phyloP scores from a whole-genome alignment of 495 filamentous ascomycete genomes.

The Elaphomyces granulatus region DNA sequence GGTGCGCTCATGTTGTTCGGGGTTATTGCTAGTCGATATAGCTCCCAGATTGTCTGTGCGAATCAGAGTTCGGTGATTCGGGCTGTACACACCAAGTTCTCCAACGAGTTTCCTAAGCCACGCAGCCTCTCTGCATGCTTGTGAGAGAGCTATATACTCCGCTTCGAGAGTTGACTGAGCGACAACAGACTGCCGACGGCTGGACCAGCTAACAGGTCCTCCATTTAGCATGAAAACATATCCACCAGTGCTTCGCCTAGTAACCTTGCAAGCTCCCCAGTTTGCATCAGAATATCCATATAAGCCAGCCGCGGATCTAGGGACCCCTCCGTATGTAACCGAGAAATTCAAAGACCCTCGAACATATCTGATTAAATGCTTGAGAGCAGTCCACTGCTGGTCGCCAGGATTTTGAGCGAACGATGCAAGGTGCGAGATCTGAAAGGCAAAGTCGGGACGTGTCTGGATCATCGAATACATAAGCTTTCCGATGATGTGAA shows the following conservation, averaged over 20 bases:
- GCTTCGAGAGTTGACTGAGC: slow-evolving; percentile 25
- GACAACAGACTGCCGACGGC: slow-evolving; percentile 20
- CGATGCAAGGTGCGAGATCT: slow-evolving; percentile 8
- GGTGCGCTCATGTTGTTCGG: slow-evolving; percentile 15
- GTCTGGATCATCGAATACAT: slow-evolving; percentile 15
- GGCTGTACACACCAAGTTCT: too few species aligned
- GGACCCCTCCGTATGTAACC: slow-evolving; percentile 11
- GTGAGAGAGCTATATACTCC: slow-evolving; percentile 22
- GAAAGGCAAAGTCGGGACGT: slow-evolving; percentile 11
- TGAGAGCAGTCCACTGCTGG: slow-evolving; percentile 9
- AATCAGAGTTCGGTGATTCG: too few species aligned
- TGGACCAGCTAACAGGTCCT: slow-evolving; percentile 23
- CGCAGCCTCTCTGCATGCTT: slow-evolving; percentile 27
- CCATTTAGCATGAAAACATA: slow-evolving; percentile 24
- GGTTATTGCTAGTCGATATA: slow-evolving; percentile 16
- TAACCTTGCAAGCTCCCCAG: slow-evolving; percentile 13
- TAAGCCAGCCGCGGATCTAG: slow-evolving; percentile 8
- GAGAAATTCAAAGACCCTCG: slow-evolving; percentile 9
- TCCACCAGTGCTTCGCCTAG: slow-evolving; percentile 14
- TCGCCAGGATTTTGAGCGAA: slow-evolving; percentile 10
- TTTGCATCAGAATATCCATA: slow-evolving; percentile 13
- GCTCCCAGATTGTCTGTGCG: slow-evolving; percentile 23
- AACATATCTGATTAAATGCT: slow-evolving; percentile 14
- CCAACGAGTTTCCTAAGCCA: slow-evolving; percentile 23
- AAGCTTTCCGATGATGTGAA: slow-evolving; percentile 10